Base-by-base conservation (phyloP, 495 filamentous ascomycete genomes). In the Trichoderma gamsii region DNA sequence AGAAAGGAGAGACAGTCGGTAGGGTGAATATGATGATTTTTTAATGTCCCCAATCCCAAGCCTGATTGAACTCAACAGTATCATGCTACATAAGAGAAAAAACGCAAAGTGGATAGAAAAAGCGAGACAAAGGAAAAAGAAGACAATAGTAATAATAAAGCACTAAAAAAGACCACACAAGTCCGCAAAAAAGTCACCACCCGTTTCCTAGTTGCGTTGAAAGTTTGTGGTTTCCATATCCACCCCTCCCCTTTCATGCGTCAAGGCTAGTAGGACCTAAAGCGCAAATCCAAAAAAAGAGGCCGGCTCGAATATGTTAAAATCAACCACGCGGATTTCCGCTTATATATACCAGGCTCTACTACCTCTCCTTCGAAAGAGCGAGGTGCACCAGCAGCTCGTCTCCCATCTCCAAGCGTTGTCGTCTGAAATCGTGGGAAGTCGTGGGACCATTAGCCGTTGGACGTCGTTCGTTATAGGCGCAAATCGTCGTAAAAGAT, bases 31-130 rank as follows among this genome's bases (percentile, higher is more conserved):
- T 61, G 67, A 73, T 73, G 43, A 51, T 71, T 72, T 73, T 66
- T 75, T 73, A 70, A 70, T 73, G 76, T 72, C 77, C 72, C 72
- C 76, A 76, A 71, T 71, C 73, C 70, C 63, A 51, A 67, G 59
- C 76, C 73, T 71, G 72, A 72, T 70, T 70, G 69, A 69, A 43
- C 59, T 16, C 73, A 71, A 73, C 65, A 71, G 68, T 61, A 61
- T 66, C 68, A 71, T 72, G 67, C 67, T 71, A 74, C 70, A 75
- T 71, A 70, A 74, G 68, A 71, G 68, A 72, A 68, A 70, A 29
- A 67, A 23, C 49, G 49, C 49, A 52, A 23, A 52, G 49, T 23
- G 49, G 69, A 71, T 70, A 71, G 69, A 71, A 70, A 72, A 69
- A 41, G 64, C 64, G 59, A 71, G 68, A 49, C n/a, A 69, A 71